A percentile compares a stretch with the other conserved stretches of the same genome.
Evolutionary conservation across 106 monocot species (phyloP).

Genomic region (Dendrobium officinale): DNA sequence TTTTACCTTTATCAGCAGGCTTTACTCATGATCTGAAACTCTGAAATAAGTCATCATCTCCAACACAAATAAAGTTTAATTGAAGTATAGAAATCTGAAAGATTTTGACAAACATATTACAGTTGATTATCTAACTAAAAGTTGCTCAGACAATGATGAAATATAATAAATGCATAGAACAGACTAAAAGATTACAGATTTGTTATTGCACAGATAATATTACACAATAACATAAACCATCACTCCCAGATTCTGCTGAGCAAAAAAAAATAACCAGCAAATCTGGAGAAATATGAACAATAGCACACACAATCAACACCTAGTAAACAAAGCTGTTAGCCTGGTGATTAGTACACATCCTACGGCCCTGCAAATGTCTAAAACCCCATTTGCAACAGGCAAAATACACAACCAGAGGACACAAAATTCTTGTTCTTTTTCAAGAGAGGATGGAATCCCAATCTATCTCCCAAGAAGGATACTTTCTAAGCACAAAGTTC

Average conservation of each 20-base stretch:
- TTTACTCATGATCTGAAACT: too few relatives aligned
- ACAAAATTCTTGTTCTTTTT: background rate
- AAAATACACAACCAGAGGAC: background rate
- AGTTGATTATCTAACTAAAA: background rate
- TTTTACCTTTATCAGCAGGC: too few relatives aligned
- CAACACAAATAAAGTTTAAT: too few relatives aligned
- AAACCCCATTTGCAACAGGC: slow-evolving; percentile 6
- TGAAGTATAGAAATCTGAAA: too few relatives aligned
- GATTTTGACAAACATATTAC: too few relatives aligned
- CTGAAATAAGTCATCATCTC: too few relatives aligned
- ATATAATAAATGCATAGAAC: background rate
- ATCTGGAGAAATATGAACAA: background rate
- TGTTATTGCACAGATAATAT: slow-evolving; percentile 5
- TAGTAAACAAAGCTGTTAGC: background rate
- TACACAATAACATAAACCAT: slow-evolving; percentile 6
- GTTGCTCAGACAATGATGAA: background rate
- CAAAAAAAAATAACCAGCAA: slow-evolving; percentile 5
- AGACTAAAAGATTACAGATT: background rate
- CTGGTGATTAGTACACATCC: background rate
- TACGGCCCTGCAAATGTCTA: slow-evolving; percentile 5
- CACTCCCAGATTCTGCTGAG: slow-evolving; percentile 5
- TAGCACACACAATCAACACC: background rate
- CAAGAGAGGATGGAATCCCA: slow-evolving; percentile 43
- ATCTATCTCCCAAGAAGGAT: slow-evolving; percentile 47
- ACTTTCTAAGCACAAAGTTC: slow-evolving; percentile 31